Evolutionary conservation across 1,139 yeast species (phyloP), one percentile per base, ranked within the genome.

Genomic region (Meyerozyma athensensis): DNA sequence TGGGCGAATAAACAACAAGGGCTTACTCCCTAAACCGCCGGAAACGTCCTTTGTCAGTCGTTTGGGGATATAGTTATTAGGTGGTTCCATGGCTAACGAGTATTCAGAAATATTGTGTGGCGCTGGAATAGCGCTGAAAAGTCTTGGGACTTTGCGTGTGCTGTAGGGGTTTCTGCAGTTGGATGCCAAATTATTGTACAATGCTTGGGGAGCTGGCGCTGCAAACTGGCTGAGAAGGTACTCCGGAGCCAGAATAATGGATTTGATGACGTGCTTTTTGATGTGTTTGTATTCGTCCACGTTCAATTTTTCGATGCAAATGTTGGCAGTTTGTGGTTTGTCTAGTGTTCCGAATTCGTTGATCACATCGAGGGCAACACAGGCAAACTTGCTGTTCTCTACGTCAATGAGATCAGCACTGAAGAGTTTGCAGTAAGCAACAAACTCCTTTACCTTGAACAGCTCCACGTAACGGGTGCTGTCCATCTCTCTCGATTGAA

Each of bases 391-490:
- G 33, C 62, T 45, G 19, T 60, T 46, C 39, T 57, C 57, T 38
- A 52, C 51, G 41, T 63, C 67, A 36, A 68, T 59, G 40, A 68
- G 57, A 34, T 67, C 73, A 36, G 48, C 52, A 19, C 63, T 58
- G 43, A 63, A 68, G 40, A 68, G 59, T 13, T 69, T 51, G 24
- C 61, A 53, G 43, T 68, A 66, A 37, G 65, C 52, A 33, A 68
- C 49, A 42, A 53, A 68, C 44, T 65, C 68, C 44, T 69, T 69
- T 39, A 64, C 52, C 40, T 59, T 61, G 49, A 61, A 62, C 47
- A 68, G 54, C 44, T 69, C 73, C 10, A 28, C 12, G 19, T 16
- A 6, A 8, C 12, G 32, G 20, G 32, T 16, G n/a, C 20, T 9
- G 32, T 28, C 32, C 32, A 28, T 16, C 40, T 69, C 74, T 12